Evolutionary conservation across 1,139 yeast species (phyloP), one percentile per base, ranked within the genome.

Genomic region (Geotrichum aggregatum): DNA sequence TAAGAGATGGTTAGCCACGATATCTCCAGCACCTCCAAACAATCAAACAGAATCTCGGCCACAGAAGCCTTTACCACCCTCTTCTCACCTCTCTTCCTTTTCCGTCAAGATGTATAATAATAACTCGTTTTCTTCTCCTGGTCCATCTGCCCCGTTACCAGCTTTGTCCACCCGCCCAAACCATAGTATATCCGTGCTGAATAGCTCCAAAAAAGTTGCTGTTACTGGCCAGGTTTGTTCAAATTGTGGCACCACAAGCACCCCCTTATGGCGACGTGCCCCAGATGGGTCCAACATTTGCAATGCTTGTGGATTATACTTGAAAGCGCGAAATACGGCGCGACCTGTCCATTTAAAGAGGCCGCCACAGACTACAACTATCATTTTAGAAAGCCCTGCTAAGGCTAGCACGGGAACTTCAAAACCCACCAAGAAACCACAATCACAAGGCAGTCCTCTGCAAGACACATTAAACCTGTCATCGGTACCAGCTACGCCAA

Each of bases 261-360:
- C 87, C 0, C 87, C 87, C 2, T 71, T 82, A 10, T 82, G 87
- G 87, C 72, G 87, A 49, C 67, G 87, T 46, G 83, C 86, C 3
- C 84, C 85, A 0, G 79, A 77, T 55, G 85, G 85, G 1, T 78
- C 83, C 16, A 74, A 79, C 44, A 79, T 82, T 41, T 82, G 87
- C 66, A 82, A 82, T 63, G 87, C 87, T n/a, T 82, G 87, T 64
- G 87, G 87, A 1, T 73, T 82, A 44, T 55, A 74, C 54, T 62
- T 71, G 44, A 71, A 72, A 56, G 76, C 76, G 19, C 62, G 76
- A 22, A 67, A 72, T 52, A 62, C 71, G 14, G 59, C 71, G 39
- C 66, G 77, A n/a, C 77, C 77, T 1, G 85, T 80, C 34, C 82
- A 80, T 61, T 69, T 86, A 63, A 84, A 84, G 60, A 73, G 85